Percentiles rank a stretch among this genome's conserved stretches.
Evolutionary conservation across 139 green algal species (phyloP).

Genomic region (Tetradesmus obliquus): DNA sequence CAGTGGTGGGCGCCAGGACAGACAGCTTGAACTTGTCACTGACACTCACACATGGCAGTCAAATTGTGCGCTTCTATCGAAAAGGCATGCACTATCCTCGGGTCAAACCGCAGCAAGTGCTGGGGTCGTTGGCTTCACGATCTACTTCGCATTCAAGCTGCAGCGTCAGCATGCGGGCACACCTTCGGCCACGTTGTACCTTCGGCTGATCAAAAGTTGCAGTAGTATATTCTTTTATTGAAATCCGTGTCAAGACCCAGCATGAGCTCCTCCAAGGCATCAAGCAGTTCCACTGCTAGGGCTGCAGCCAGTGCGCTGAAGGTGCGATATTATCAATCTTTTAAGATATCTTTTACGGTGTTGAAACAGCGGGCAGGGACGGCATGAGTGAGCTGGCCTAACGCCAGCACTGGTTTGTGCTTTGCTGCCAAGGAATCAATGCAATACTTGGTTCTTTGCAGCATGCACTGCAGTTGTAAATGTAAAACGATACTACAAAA

Average conservation of each 20-base stretch:
- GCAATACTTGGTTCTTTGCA: not conserved
- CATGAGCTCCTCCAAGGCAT: not conserved
- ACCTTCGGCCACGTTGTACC: not conserved
- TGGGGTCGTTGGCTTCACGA: not conserved
- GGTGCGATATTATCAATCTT: not conserved
- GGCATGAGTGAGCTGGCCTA: too few species aligned
- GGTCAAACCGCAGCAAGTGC: not conserved
- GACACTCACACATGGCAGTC: not conserved
- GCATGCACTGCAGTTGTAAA: not conserved
- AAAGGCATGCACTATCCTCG: not conserved
- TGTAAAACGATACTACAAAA: not conserved
- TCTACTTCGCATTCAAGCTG: not conserved
- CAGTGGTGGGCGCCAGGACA: not conserved
- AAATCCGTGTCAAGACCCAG: not conserved
- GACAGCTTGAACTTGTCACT: conserved; percentile 8
- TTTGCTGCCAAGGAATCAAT: not conserved
- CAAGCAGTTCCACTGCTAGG: conserved; percentile 40
- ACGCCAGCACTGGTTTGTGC: not conserved
- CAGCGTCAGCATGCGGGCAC: not conserved
- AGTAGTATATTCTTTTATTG: too few species aligned
- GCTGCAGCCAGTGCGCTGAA: conserved; percentile 46
- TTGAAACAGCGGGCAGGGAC: too few species aligned
- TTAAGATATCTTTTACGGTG: too few species aligned
- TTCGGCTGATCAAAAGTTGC: not conserved
- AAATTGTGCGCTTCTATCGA: not conserved